Base-by-base conservation (phyloP, 2,329 filamentous ascomycete genomes). In the Mycosphaerelloides madeirae region DNA sequence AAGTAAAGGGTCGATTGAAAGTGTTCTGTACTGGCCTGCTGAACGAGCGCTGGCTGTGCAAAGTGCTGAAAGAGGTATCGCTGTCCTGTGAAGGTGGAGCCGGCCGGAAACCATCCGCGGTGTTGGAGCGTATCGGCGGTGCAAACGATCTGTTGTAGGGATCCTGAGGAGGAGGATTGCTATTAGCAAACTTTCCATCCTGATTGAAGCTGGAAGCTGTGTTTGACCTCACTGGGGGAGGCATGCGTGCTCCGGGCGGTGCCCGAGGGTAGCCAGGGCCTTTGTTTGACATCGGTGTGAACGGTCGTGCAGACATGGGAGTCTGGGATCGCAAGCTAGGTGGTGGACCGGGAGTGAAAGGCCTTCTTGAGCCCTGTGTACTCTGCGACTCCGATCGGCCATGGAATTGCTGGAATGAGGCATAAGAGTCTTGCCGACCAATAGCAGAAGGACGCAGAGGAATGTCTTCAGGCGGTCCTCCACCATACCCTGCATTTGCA, bases 401-500 rank as follows among this genome's bases (percentile, higher is more conserved):
- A 34, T 54, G 58, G 47, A 52, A 50, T 3, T 52, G 53, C 38
- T 49, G 43, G 18, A 55, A 48, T 4, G 56, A 58, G 15, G 54
- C 51, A 25, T 55, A 50, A 4, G 58, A 58, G 14, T 39, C 44
- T 33, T 61, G 57, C 25, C 54, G 46, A 32, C 46, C 54, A 29
- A 53, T 31, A 13, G 48, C 50, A 12, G 52, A 56, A 14, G 56
- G 51, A 20, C 56, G 59, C 31, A 59, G 37, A 6, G 41, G 33
- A 15, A 55, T 49, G 14, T 46, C 49, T 32, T 52, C 46, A 12
- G 52, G 50, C 25, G 39, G 31, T 6, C 46, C 50, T 16, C 56
- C 60, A 19, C 53, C 55, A 40, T 54, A 59, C 15, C 80, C 81
- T 5, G 81, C 80, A 47, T 78, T 72, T 14, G 69, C 66, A 29